These are phyloP conservation scores for Aspergillus uvarum DNA, from an alignment of 2,329 filamentous ascomycete genomes.

Conservation along the genomic window DNA sequence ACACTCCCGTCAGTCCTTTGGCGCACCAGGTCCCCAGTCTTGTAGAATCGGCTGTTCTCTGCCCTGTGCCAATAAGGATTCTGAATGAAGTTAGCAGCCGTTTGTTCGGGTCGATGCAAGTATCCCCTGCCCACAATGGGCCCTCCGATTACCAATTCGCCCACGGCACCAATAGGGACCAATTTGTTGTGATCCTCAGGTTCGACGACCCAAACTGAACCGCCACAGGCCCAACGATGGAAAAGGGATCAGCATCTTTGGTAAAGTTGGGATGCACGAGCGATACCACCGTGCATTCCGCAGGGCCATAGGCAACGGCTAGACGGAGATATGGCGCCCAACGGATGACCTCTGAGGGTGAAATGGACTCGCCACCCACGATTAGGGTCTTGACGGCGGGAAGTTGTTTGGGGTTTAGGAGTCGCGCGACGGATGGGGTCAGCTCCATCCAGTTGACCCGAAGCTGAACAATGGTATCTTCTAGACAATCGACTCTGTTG, in stretches of 20 bases:
- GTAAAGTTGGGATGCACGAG: neutral
- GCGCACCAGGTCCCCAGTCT: conserved; percentile 36
- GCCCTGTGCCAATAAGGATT: conserved; percentile 20
- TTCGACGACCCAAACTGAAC: conserved; percentile 28
- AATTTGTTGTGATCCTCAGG: conserved; percentile 19
- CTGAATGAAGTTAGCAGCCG: conserved; percentile 25
- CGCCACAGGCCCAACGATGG: conserved; percentile 13
- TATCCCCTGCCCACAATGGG: conserved; percentile 44
- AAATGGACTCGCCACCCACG: conserved; percentile 25
- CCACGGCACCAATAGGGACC: conserved; percentile 25
- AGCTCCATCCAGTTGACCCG: conserved; percentile 54
- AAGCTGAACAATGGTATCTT: conserved; percentile 47
- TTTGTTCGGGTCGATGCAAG: conserved; percentile 28
- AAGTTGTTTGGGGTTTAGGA: conserved; percentile 38
- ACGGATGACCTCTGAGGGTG: conserved; percentile 27
- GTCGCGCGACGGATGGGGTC: conserved; percentile 54
- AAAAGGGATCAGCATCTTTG: neutral
- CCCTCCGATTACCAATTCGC: conserved; percentile 46
- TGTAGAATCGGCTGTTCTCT: conserved; percentile 27
- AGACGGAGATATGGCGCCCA: conserved; percentile 34
- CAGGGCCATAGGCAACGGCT: conserved; percentile 13
- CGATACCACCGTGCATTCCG: conserved; percentile 9
- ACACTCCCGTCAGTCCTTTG: conserved; percentile 33
- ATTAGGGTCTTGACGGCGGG: conserved; percentile 37
- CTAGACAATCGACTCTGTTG: conserved; percentile 39